Percentiles rank a stretch among this genome's conserved stretches.
phyloP scores from a whole-genome alignment of 257 asterid genomes.

The Solanum okadae region DNA sequence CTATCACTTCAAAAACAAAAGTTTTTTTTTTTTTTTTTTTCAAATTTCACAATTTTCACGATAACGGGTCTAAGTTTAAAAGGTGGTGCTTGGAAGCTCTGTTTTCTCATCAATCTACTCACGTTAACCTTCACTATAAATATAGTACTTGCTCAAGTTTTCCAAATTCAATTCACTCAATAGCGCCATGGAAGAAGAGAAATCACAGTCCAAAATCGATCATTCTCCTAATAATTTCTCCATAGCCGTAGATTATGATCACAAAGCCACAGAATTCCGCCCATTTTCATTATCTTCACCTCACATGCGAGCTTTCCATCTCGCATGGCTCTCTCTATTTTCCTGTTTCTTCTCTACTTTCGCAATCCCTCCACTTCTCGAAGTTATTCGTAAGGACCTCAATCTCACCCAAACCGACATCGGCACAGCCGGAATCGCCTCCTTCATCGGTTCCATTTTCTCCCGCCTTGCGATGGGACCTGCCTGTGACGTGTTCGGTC shows the following conservation, averaged over 20 bases:
- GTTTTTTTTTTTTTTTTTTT: too few species aligned
- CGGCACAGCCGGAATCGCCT: constrained; percentile 30
- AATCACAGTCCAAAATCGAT: constrained; percentile 1
- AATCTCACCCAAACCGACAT: constrained; percentile 27
- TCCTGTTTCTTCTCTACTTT: constrained; percentile 53
- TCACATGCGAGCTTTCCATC: constrained; percentile 52
- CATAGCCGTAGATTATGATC: constrained; percentile 22
- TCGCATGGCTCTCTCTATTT: constrained; percentile 53
- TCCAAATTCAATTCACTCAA: neutral
- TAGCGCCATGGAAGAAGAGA: constrained; percentile 14
- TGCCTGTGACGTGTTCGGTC: constrained; percentile 44
- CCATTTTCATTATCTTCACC: constrained; percentile 41
- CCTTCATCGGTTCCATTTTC: constrained; percentile 33
- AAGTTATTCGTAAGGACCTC: constrained; percentile 41
- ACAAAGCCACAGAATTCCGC: constrained; percentile 33
- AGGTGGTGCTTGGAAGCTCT: neutral
- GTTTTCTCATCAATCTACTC: neutral
- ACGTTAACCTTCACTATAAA: neutral
- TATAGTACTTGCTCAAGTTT: neutral
- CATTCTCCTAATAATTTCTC: neutral
- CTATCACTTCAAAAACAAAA: neutral
- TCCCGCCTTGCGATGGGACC: constrained; percentile 46
- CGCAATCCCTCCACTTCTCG: constrained; percentile 50
- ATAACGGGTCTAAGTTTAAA: too few species aligned
- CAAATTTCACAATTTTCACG: neutral